These are phyloP conservation scores for Solanum habrochaites DNA, from an alignment of 257 asterid genomes.

Conservation along the genomic window DNA sequence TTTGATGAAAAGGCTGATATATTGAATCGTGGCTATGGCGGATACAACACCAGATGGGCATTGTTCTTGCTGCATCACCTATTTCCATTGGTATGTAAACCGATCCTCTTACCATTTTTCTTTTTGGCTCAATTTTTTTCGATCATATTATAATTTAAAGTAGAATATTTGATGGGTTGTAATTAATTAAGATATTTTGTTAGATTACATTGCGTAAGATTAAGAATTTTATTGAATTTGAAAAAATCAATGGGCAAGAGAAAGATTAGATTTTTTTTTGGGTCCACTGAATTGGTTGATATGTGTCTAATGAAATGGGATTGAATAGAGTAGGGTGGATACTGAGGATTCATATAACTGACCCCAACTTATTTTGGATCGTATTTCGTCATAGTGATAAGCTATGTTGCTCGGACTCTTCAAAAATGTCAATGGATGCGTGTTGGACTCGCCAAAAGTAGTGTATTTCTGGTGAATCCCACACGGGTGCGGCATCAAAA, in stretches of 20 bases:
- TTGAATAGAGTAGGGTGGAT: neutral
- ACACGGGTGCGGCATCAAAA: no score
- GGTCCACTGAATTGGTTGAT: no score
- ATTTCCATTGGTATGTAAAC: conserved; percentile 54
- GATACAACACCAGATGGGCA: conserved; percentile 95
- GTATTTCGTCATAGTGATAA: neutral
- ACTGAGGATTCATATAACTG: neutral
- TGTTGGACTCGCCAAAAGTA: no score
- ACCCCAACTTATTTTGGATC: neutral
- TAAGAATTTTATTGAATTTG: no score
- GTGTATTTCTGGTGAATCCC: no score
- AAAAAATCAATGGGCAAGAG: no score
- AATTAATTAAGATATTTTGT: neutral
- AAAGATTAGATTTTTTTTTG: no score
- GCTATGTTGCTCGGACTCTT: no score
- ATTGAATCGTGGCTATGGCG: conserved; percentile 82
- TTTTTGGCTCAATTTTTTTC: neutral
- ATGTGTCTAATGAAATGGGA: no score
- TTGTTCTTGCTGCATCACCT: conserved; percentile 74
- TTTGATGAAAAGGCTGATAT: conserved; percentile 55
- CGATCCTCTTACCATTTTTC: neutral
- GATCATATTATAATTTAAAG: neutral
- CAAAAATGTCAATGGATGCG: no score
- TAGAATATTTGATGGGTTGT: neutral
- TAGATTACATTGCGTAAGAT: neutral